phyloP scores from a whole-genome alignment of 73 alveolate species.

The Paramecium caudatum region DNA sequence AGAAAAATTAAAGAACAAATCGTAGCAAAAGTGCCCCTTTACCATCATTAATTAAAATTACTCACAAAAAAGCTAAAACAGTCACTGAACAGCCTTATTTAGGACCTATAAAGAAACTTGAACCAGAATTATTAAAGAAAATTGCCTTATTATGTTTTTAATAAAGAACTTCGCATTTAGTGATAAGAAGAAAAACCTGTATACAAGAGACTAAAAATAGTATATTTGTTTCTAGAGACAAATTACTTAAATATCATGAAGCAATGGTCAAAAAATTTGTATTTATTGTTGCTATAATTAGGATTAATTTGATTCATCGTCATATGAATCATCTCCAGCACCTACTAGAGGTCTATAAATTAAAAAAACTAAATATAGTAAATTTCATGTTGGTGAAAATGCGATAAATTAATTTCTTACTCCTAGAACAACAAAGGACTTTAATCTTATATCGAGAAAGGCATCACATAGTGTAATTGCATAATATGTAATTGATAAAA shows the following conservation, averaged over 20 bases:
- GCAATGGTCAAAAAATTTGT: background rate
- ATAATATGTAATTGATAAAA: background rate
- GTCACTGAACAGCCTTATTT: background rate
- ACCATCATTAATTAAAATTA: background rate
- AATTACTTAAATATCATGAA: constrained; percentile 13
- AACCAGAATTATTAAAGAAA: background rate
- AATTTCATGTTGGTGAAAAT: background rate
- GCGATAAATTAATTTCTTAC: background rate
- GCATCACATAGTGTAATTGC: constrained; percentile 10
- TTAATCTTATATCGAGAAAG: background rate
- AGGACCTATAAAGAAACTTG: background rate
- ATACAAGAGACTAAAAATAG: background rate
- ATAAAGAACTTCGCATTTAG: background rate
- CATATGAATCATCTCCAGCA: constrained; percentile 22
- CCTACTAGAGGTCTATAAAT: background rate
- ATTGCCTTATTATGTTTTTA: background rate
- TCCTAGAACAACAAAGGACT: background rate
- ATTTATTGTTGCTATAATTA: background rate
- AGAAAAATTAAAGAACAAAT: background rate
- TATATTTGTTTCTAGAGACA: background rate
- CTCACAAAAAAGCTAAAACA: constrained; percentile 26
- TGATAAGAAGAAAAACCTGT: background rate
- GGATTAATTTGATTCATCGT: constrained; percentile 54
- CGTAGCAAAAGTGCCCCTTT: background rate
- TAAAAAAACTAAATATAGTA: background rate